phyloP scores from a whole-genome alignment of 2,329 filamentous ascomycete genomes.

The Scolecobasidium constrictum region DNA sequence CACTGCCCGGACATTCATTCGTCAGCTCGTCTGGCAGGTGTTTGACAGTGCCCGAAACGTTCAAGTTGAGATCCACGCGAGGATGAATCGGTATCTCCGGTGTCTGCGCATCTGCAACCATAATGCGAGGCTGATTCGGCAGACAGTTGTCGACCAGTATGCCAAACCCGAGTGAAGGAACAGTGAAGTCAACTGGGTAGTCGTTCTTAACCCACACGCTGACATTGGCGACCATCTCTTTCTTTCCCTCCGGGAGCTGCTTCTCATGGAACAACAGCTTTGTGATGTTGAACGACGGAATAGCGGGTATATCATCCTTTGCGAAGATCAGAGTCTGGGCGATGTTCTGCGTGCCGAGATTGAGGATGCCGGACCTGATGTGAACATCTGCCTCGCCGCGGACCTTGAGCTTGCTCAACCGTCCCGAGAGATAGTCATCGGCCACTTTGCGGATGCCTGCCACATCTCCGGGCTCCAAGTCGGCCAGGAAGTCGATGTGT shows the following conservation, averaged over 20 bases:
- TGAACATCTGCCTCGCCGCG: constrained; percentile 62
- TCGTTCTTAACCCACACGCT: constrained; percentile 61
- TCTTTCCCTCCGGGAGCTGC: constrained; percentile 39
- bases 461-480: constrained; percentile 64
- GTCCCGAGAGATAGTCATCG: constrained; percentile 80
- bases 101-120: constrained; percentile 66
- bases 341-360: constrained; percentile 66
- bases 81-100: constrained; percentile 57
- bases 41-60: constrained; percentile 61
- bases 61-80: constrained; percentile 53
- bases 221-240: constrained; percentile 71
- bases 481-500: constrained; percentile 65
- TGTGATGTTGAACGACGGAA: constrained; percentile 76
- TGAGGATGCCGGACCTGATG: constrained; percentile 69
- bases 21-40: constrained; percentile 65
- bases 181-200: constrained; percentile 64
- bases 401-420: constrained; percentile 58
- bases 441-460: constrained; percentile 69
- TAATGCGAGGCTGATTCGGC: constrained; percentile 59
- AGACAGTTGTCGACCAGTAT: constrained; percentile 77
- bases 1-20: constrained; percentile 61
- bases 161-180: constrained; percentile 75
- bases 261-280: constrained; percentile 71
- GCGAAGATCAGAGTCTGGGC: constrained; percentile 63
- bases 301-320: constrained; percentile 55